A percentile compares a stretch with the other conserved stretches of the same genome.
These are phyloP conservation scores for Aspergillus viridinutans DNA, from an alignment of 2,329 filamentous ascomycete species.

Conservation along the genomic window DNA sequence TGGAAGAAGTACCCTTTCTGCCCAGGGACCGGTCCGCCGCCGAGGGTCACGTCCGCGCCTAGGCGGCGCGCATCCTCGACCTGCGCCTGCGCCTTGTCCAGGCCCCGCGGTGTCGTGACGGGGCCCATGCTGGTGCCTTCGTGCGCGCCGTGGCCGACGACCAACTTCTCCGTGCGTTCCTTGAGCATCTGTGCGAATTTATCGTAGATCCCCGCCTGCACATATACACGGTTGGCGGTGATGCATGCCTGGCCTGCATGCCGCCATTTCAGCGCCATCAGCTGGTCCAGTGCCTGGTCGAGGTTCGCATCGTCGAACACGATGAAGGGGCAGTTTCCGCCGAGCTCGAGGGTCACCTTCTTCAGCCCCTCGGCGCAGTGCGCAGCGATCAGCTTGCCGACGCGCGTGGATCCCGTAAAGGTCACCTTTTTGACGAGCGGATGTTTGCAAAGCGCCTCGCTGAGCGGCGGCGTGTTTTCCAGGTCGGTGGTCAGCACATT, in stretches of 20 bases:
- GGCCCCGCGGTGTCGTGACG: conserved; percentile 53
- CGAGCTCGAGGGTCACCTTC: conserved; percentile 61
- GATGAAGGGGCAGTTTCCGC: conserved; percentile 62
- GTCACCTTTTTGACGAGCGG: conserved; percentile 56
- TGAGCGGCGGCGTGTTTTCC: conserved; percentile 36
- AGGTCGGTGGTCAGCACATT: conserved; percentile 55
- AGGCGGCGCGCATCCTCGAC: conserved; percentile 61
- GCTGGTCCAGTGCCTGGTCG: conserved; percentile 41
- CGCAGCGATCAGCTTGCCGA: conserved; percentile 60
- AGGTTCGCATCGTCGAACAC: conserved; percentile 63
- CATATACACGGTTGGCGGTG: conserved; percentile 43
- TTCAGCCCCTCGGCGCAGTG: conserved; percentile 59
- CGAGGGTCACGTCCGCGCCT: conserved; percentile 61
- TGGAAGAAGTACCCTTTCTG: conserved; percentile 67
- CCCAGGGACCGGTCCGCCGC: conserved; percentile 47
- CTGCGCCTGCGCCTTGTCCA: conserved; percentile 55
- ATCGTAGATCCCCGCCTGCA: conserved; percentile 44
- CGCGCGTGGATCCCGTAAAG: conserved; percentile 58
- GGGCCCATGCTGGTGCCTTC: conserved; percentile 57
- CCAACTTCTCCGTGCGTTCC: conserved; percentile 49
- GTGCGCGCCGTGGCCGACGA: conserved; percentile 58
- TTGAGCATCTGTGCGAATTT: conserved; percentile 53
- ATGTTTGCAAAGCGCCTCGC: conserved; percentile 52
- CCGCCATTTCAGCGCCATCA: conserved; percentile 42
- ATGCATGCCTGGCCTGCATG: conserved; percentile 45